These are phyloP conservation scores for Nicotiana tomentosiformis DNA, from an alignment of 257 asterid species.

Conservation along the genomic window DNA sequence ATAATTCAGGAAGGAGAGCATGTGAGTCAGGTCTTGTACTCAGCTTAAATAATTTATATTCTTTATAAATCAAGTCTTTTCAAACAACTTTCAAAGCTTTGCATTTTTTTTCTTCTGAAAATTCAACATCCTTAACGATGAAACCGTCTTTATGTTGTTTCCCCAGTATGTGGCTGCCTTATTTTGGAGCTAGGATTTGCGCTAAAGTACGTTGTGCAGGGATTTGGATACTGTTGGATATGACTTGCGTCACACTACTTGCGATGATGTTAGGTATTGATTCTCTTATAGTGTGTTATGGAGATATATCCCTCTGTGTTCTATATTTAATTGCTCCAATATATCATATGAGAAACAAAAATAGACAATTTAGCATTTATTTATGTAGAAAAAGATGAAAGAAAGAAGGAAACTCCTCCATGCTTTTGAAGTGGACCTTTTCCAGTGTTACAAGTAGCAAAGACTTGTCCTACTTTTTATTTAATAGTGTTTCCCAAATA, in stretches of 20 bases:
- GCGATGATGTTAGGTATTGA: too few species aligned
- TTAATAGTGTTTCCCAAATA: not conserved
- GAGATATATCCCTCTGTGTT: not conserved
- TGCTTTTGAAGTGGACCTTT: not conserved
- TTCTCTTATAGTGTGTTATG: not conserved
- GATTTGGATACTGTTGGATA: too few species aligned
- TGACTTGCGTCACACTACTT: too few species aligned
- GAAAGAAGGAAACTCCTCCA: not conserved
- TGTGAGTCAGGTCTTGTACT: not conserved
- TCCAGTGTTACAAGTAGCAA: not conserved
- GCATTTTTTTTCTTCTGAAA: not conserved
- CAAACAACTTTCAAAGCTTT: not conserved
- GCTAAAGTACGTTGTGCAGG: too few species aligned
- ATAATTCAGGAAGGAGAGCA: not conserved
- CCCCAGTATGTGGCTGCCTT: too few species aligned
- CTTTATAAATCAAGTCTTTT: not conserved
- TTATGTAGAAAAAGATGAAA: not conserved
- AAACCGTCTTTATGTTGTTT: not conserved
- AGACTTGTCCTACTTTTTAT: too few species aligned
- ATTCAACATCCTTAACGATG: not conserved
- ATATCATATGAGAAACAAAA: not conserved
- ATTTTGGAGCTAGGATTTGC: too few species aligned
- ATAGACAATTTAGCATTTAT: not conserved
- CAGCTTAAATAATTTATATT: not conserved
- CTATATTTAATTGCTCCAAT: not conserved